phyloP scores from a whole-genome alignment of 441 rosid species.

The Gossypium schwendimanii region DNA sequence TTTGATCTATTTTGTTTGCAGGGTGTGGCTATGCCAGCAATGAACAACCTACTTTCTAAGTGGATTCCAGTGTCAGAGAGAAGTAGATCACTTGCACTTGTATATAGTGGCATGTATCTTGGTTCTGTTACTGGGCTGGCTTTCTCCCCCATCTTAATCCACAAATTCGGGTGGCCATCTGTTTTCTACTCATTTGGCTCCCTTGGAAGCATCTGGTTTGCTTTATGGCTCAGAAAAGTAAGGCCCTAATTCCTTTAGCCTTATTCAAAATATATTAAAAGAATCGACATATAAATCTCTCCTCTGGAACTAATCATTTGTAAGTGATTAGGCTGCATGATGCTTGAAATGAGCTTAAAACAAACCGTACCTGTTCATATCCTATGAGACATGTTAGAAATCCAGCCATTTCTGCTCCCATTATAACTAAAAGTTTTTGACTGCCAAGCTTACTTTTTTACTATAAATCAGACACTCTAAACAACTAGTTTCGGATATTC shows the following conservation, averaged over 20 bases:
- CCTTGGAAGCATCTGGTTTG: conserved; percentile 90
- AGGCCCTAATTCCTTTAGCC: conserved; percentile 19
- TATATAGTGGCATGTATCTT: conserved; percentile 98
- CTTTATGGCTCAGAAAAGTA: conserved; percentile 68
- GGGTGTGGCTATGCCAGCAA: conserved; percentile 99
- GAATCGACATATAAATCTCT: not conserved
- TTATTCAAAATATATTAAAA: not conserved
- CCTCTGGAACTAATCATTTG: not conserved
- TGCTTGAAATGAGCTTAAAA: conserved; percentile 2
- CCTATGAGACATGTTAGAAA: not conserved
- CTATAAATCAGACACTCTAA: not conserved
- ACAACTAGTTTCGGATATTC: conserved; percentile 4
- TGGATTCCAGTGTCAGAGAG: conserved; percentile 99
- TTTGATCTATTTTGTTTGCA: conserved; percentile 29
- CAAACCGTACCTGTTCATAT: conserved; percentile 2
- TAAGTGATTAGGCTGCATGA: not conserved
- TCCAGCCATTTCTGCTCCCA: conserved; percentile 1
- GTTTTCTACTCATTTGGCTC: conserved; percentile 93
- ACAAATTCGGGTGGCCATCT: conserved; percentile 91
- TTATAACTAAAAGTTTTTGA: not conserved
- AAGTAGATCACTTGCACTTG: conserved; percentile 91
- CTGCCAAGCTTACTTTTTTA: not conserved
- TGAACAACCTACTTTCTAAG: conserved; percentile 93
- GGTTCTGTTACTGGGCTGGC: conserved; percentile 95
- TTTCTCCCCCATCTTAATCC: conserved; percentile 74